A percentile compares a stretch with the other conserved stretches of the same genome.
Conservation (phyloP, 179 eudicot genomes). For the Beta corolliflora region DNA sequence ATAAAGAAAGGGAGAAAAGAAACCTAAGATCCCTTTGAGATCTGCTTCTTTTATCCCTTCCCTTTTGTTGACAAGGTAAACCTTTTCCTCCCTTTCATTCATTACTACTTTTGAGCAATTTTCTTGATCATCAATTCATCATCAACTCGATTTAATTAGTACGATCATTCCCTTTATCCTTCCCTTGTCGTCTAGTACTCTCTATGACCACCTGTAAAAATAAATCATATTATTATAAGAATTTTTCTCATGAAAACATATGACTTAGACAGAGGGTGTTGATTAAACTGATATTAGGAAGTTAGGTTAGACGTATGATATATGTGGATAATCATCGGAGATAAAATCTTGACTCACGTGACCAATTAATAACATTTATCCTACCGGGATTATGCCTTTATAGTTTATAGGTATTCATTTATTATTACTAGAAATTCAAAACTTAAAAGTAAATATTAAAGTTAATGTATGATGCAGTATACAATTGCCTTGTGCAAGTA, state of each 20-base stretch:
- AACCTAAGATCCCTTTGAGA: conserved; percentile 23
- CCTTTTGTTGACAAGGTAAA: background rate
- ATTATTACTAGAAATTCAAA: no score
- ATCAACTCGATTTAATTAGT: background rate
- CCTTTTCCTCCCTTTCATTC: background rate
- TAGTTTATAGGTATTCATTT: no score
- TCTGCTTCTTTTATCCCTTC: conserved; percentile 2
- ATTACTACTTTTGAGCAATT: conserved; percentile 8
- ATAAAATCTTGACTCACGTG: no score
- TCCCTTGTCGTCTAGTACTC: conserved; percentile 2
- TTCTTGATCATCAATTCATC: background rate
- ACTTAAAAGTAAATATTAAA: no score
- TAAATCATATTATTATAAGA: background rate
- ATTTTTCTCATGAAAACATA: background rate
- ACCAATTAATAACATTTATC: no score
- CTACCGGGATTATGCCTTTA: no score
- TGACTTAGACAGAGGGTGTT: no score
- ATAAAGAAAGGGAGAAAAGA: background rate
- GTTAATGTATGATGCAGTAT: no score
- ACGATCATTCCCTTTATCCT: conserved; percentile 1
- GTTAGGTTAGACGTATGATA: no score
- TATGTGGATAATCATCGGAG: no score
- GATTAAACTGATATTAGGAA: no score
- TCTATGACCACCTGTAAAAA: conserved; percentile 17
- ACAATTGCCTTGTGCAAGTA: no score